Evolutionary conservation across 176 grass and related monocot genomes (phyloP), one percentile per base, ranked within the genome.

Genomic region (Tillandsia fasciculata): DNA sequence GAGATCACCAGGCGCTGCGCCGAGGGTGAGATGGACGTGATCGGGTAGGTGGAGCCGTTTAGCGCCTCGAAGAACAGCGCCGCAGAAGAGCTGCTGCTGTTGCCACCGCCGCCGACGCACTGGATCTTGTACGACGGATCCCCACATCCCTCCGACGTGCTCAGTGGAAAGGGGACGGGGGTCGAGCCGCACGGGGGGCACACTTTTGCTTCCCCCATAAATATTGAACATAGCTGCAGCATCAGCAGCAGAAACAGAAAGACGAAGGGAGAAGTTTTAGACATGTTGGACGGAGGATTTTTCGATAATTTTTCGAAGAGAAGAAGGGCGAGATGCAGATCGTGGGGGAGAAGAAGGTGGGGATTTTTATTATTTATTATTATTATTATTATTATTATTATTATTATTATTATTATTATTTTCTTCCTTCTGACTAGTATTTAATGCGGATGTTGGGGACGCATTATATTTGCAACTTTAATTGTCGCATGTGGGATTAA

Each of bases 81-180:
- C 33, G 33, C 3, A 4, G 33, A 6, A 0, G 78, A 75, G 22
- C 22, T 61, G 56, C 10, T 61, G 56, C 22, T 61, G 56, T 17
- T 61, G 15, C 20, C 20, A 9, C 68, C 67, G 59, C 17, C 24
- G 58, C 15, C 47, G 12, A 47, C 67, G 73, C 86, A 95, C 33
- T 80, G 86, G 75, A 93, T 77, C 83, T 79, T 79, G 78, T 90
- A 95, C 33, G 81, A 63, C 15, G 66, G 75, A 64, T 95, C 91
- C 42, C 91, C 91, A 71, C 91, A 95, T 11, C 64, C 77, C n/a
- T 50, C 58, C 3, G 70, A 68, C 73, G 91, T 95, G 84, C 83
- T 90, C 2, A 95, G 79, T 14, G 86, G 91, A 76, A 80, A 95
- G 49, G 91, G 91, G 17, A 95, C 87, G 12, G 70, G 17, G 69